Conservation (phyloP, 352 stramenopile species). For the Pseudoperonospora humuli region DNA sequence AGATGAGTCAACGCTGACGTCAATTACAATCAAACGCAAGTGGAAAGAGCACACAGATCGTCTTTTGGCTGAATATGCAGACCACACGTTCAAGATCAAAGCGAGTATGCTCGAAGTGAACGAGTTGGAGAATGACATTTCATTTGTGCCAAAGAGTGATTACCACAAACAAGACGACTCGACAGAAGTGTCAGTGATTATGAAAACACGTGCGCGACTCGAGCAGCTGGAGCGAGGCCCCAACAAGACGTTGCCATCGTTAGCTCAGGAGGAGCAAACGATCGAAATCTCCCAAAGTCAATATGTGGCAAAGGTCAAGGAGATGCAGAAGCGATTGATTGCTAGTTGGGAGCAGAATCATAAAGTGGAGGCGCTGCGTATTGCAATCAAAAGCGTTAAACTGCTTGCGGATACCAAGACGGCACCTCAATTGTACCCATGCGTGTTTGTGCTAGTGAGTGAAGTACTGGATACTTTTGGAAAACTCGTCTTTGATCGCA, state of each 20-base stretch:
- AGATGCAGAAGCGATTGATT: slow-evolving; percentile 63
- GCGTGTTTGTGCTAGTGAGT: slow-evolving; percentile 84
- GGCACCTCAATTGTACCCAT: slow-evolving; percentile 81
- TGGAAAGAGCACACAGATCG: slow-evolving; percentile 68
- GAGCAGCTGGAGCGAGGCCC: slow-evolving; percentile 44
- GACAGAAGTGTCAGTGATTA: slow-evolving; percentile 37
- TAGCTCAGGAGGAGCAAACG: slow-evolving; percentile 24
- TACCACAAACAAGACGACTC: slow-evolving; percentile 31
- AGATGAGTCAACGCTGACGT: background rate
- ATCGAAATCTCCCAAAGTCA: slow-evolving; percentile 80
- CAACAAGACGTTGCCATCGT: background rate
- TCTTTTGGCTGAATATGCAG: slow-evolving; percentile 50
- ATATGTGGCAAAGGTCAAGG: slow-evolving; percentile 70
- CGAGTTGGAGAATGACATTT: slow-evolving; percentile 52
- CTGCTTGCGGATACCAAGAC: slow-evolving; percentile 72
- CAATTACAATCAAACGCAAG: slow-evolving; percentile 39
- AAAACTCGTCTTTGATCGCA: slow-evolving; percentile 78
- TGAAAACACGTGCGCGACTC: slow-evolving; percentile 61
- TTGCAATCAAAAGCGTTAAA: slow-evolving; percentile 89
- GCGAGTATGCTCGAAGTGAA: slow-evolving; percentile 71
- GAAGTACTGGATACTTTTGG: slow-evolving; percentile 86
- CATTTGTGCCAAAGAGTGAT: slow-evolving; percentile 29
- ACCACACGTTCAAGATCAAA: slow-evolving; percentile 72
- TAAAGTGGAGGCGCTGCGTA: slow-evolving; percentile 82
- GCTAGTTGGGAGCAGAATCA: slow-evolving; percentile 77